A percentile compares a stretch with the other conserved stretches of the same genome.
These are phyloP conservation scores for Paxillus ammoniavirescens DNA, from an alignment of 768 basidiomycete species.

Conservation along the genomic window DNA sequence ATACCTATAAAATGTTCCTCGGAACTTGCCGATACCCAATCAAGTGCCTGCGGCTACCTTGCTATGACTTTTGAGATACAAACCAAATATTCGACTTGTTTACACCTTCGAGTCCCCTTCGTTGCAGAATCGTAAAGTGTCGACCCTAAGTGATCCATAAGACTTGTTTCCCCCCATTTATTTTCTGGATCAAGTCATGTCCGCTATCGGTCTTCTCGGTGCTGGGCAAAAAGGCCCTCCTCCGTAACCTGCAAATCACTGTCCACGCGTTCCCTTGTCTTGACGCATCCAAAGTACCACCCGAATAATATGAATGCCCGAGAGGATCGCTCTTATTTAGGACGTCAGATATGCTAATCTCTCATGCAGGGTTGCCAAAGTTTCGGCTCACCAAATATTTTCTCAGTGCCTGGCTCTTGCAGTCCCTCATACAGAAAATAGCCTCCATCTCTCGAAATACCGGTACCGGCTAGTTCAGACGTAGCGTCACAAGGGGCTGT, in stretches of 20 bases:
- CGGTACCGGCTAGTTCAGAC: too few species aligned
- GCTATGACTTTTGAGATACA: too few species aligned
- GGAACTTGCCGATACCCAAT: slow-evolving; percentile 23
- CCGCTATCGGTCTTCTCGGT: slow-evolving; percentile 12
- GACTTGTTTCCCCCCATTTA: slow-evolving; percentile 11
- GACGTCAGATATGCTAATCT: slow-evolving; percentile 1
- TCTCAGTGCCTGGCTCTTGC: not conserved
- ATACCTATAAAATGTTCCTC: slow-evolving; percentile 9
- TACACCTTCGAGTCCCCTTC: slow-evolving; percentile 20
- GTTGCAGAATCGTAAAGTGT: slow-evolving; percentile 21
- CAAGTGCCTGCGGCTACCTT: not conserved
- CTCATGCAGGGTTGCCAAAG: slow-evolving; percentile 9
- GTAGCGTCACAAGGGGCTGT: too few species aligned
- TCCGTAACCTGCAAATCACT: too few species aligned
- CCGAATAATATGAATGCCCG: slow-evolving; percentile 1
- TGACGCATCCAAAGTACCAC: not conserved
- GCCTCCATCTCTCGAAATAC: not conserved
- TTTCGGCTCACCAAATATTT: slow-evolving; percentile 9
- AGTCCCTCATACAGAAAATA: not conserved
- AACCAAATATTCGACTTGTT: not conserved
- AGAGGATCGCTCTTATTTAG: not conserved
- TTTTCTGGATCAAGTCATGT: slow-evolving; percentile 5
- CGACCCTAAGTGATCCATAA: slow-evolving; percentile 5
- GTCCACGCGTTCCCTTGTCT: too few species aligned
- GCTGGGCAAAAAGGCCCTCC: not conserved